A percentile compares a stretch with the other conserved stretches of the same genome.
Evolutionary conservation across 495 filamentous ascomycete species (phyloP).

Genomic region (Penicillium taxi): DNA sequence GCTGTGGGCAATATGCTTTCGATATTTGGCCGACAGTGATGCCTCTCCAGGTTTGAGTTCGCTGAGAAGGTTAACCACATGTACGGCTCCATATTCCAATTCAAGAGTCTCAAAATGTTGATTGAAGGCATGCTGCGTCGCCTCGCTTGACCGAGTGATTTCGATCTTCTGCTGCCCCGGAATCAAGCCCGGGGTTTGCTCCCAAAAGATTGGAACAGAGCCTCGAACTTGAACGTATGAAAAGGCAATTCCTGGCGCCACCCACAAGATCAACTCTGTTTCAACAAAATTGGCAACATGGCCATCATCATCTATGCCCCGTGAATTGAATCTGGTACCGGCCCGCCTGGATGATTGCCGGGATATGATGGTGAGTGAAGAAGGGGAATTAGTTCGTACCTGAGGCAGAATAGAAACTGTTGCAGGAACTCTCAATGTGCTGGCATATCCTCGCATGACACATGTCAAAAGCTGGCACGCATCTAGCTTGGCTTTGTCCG

Average conservation of each 20-base stretch:
- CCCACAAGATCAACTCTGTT: constrained; percentile 62
- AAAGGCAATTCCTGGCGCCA: constrained; percentile 66
- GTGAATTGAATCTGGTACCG: constrained; percentile 90
- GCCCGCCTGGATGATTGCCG: constrained; percentile 85
- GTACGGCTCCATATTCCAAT: constrained; percentile 76
- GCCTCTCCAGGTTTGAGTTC: constrained; percentile 74
- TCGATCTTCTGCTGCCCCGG: constrained; percentile 94
- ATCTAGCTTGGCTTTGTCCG: constrained; percentile 70
- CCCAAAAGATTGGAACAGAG: constrained; percentile 95
- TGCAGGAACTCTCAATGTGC: constrained; percentile 73
- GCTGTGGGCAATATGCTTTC: constrained; percentile 65
- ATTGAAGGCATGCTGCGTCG: constrained; percentile 90
- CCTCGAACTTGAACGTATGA: constrained; percentile 91
- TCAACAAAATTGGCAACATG: constrained; percentile 92
- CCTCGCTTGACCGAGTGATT: constrained; percentile 80
- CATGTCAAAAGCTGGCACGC: constrained; percentile 81
- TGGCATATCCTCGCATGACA: constrained; percentile 86
- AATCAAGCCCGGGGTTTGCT: constrained; percentile 78
- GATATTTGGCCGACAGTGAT: constrained; percentile 70
- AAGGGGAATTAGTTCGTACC: constrained; percentile 59
- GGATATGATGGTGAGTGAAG: constrained; percentile 79
- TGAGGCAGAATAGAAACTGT: constrained; percentile 44
- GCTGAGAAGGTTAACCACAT: constrained; percentile 87
- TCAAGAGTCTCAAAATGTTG: constrained; percentile 83
- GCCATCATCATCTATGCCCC: constrained; percentile 95